These are phyloP conservation scores for Daldinia sp. DNA, from an alignment of 2,329 filamentous ascomycete species.

Conservation along the genomic window DNA sequence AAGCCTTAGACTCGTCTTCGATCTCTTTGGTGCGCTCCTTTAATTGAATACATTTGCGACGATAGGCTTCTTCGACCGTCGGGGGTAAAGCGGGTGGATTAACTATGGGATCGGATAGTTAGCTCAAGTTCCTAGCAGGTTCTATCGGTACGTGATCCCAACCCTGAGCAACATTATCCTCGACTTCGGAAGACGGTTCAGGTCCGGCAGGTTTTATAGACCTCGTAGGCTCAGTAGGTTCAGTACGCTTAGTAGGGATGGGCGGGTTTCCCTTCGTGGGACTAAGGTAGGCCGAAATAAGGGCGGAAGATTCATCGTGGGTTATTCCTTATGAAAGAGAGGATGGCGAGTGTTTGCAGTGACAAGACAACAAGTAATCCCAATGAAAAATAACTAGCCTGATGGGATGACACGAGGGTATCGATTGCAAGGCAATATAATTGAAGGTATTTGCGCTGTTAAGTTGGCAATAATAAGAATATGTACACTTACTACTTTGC, in stretches of 20 bases:
- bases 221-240: too few species aligned
- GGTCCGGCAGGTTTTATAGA: neutral
- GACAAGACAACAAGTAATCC: neutral
- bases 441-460: neutral
- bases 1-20: conserved; percentile 87
- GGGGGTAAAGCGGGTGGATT: conserved; percentile 75
- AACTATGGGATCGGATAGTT: conserved; percentile 48
- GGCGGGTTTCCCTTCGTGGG: neutral
- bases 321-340: neutral
- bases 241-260: neutral
- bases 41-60: conserved; percentile 93
- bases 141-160: neutral
- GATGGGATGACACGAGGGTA: neutral
- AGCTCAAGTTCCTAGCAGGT: conserved; percentile 43
- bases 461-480: neutral
- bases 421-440: neutral
- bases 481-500: conserved; percentile 41
- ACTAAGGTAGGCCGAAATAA: neutral
- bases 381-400: neutral
- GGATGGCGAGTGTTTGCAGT: neutral
- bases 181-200: neutral
- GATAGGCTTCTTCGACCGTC: conserved; percentile 94
- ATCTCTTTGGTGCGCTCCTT: conserved; percentile 92
- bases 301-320: neutral
- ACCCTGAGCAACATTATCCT: neutral